Evolutionary conservation across 2,329 filamentous ascomycete genomes (phyloP), one percentile per base, ranked within the genome.

Genomic region (Trichoderma simmonsii): DNA sequence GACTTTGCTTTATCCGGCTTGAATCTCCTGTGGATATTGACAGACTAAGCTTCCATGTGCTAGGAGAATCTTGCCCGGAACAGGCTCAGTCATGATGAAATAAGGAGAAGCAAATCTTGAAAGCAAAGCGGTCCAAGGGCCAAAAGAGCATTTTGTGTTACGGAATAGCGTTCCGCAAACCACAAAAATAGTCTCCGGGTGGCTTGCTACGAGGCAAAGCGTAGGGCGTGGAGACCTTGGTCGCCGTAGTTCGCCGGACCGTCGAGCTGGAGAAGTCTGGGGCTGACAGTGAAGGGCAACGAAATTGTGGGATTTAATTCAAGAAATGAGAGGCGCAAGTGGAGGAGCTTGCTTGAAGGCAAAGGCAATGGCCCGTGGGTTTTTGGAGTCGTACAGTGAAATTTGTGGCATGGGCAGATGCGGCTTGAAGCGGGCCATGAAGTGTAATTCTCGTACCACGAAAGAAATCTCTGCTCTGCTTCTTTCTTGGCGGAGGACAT

Each of bases 201-300:
- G 56, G 65, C 65, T 61, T 60, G 66, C 66, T 56, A 61, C 39
- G 66, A 69, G 66, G 56, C n/a, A 51, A 48, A 60, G 57, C 57
- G 28, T 21, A n/a, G 18, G 62, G 30, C 66, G 56, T 51, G 57
- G 56, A 61, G 56, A 15, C 3, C 28, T 21, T 68, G 6, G 24
- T 32, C 30, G 56, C 39, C 9, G 57, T n/a, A 36, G 36, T 21
- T 69, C 28, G 32, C 39, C 54, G 12, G 26, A 12, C 51, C 14
- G 26, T 30, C n/a, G n/a, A 43, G 56, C 56, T 69, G 56, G 66
- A 21, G 36, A 69, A 69, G 18, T 34, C 56, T 51, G 66, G 66
- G 66, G 66, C 56, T 39, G 66, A 48, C 66, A n/a, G 66, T 69
- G n/a, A 61, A 69, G 26, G 34, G 36, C 51, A 61, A n/a, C 14